Conservation (phyloP, 164 flowering plant genomes). For the Santalum album region DNA sequence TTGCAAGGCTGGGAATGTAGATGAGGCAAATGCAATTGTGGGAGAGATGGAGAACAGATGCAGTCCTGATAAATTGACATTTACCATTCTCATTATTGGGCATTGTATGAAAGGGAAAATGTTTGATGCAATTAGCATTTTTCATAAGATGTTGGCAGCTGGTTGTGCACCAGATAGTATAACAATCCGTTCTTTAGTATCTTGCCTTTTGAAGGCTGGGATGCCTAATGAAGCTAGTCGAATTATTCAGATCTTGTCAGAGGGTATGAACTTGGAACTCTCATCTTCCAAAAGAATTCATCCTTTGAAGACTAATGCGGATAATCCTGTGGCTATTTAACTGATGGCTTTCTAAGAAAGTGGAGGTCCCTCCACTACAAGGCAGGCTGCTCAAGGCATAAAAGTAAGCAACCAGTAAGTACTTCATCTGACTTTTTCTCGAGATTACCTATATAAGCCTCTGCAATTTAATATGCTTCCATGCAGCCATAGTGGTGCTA, state of each 20-base stretch:
- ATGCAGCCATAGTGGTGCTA: no score
- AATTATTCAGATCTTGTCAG: conserved; percentile 25
- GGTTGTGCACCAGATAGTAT: conserved; percentile 67
- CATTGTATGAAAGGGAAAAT: conserved; percentile 93
- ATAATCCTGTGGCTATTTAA: conserved; percentile 55
- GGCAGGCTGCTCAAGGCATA: no score
- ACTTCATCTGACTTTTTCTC: no score
- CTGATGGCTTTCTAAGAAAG: background rate
- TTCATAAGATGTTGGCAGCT: conserved; percentile 49
- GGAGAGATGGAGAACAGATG: conserved; percentile 68
- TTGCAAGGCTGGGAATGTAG: conserved; percentile 85
- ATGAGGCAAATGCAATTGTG: conserved; percentile 66
- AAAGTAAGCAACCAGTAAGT: no score
- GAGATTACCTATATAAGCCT: no score
- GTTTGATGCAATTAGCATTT: conserved; percentile 59
- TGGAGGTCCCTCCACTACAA: no score
- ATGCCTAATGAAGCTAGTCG: conserved; percentile 71
- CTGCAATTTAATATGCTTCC: no score
- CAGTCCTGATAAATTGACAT: conserved; percentile 67
- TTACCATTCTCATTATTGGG: conserved; percentile 83
- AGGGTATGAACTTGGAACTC: conserved; percentile 18
- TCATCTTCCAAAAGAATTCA: conserved; percentile 19
- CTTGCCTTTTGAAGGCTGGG: conserved; percentile 79
- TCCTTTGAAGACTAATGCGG: conserved; percentile 19
- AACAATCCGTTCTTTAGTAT: conserved; percentile 44